These are phyloP conservation scores for Stachybotrys chartarum DNA, from an alignment of 2,329 filamentous ascomycete species.

Conservation along the genomic window DNA sequence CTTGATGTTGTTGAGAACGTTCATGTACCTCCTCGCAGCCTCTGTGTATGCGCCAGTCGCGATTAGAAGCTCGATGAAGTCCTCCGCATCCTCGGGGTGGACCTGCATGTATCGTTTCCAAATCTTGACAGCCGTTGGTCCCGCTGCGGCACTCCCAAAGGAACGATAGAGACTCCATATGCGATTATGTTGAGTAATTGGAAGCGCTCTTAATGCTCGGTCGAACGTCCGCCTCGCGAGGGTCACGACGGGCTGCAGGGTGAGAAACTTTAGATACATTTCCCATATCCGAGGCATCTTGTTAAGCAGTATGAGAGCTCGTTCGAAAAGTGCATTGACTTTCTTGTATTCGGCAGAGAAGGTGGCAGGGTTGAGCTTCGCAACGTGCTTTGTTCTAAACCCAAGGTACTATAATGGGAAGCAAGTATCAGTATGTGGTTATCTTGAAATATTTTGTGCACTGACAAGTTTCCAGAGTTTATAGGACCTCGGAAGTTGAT, in stretches of 20 bases:
- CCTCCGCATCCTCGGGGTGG: constrained; percentile 89
- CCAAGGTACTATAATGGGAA: constrained; percentile 64
- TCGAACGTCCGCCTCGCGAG: constrained; percentile 84
- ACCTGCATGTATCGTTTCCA: constrained; percentile 97
- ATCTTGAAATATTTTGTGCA: constrained; percentile 1
- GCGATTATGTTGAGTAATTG: constrained; percentile 89
- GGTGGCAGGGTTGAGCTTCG: constrained; percentile 73
- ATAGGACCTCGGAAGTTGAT: constrained; percentile 86
- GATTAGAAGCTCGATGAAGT: constrained; percentile 84
- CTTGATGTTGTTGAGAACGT: constrained; percentile 80
- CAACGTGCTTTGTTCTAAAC: constrained; percentile 74
- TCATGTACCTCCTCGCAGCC: constrained; percentile 84
- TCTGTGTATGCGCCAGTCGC: constrained; percentile 82
- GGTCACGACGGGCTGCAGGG: constrained; percentile 87
- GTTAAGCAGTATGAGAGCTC: constrained; percentile 85
- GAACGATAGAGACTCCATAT: constrained; percentile 90
- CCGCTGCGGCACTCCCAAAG: constrained; percentile 86
- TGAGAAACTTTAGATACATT: constrained; percentile 87
- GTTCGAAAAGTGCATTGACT: constrained; percentile 91
- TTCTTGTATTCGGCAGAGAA: constrained; percentile 80
- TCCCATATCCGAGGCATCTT: constrained; percentile 99
- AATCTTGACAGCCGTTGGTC: constrained; percentile 83
- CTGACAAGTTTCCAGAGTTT: constrained; percentile 93
- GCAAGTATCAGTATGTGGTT: neutral
- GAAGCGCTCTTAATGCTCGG: constrained; percentile 81